phyloP scores from a whole-genome alignment of 2,329 filamentous ascomycete genomes.

The Rutstroemia sp. region DNA sequence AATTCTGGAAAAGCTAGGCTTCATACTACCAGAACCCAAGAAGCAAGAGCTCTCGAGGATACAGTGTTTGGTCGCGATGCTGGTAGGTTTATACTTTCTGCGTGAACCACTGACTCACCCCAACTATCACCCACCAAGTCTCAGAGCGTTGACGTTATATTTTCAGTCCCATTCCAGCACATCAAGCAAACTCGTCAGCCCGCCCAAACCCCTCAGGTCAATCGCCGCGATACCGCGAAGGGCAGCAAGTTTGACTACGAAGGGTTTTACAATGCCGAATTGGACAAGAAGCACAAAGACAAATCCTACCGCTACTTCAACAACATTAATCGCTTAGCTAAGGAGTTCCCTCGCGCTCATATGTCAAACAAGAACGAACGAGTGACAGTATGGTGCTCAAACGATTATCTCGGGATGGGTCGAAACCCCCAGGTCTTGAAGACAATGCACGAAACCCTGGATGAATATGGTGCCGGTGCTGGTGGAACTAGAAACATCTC shows the following conservation, averaged over 20 bases:
- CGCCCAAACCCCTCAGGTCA: conserved; percentile 16
- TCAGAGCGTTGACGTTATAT: not conserved
- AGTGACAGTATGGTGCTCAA: conserved; percentile 98
- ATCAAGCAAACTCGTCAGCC: conserved; percentile 19
- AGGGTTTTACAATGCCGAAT: conserved; percentile 75
- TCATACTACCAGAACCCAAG: conserved; percentile 72
- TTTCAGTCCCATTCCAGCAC: conserved; percentile 30
- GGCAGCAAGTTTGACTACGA: conserved; percentile 79
- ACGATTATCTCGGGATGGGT: conserved; percentile 98
- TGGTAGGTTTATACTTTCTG: conserved; percentile 34
- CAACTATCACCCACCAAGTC: not conserved
- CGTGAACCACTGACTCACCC: not conserved
- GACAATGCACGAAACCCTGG: conserved; percentile 89
- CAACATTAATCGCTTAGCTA: conserved; percentile 97
- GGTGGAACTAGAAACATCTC: conserved; percentile 97
- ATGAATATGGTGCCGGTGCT: conserved; percentile 90
- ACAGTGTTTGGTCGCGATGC: conserved; percentile 42
- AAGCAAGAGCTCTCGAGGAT: conserved; percentile 69
- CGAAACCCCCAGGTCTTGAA: conserved; percentile 79
- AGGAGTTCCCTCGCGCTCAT: conserved; percentile 92
- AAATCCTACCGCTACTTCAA: conserved; percentile 99
- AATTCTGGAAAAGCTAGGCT: conserved; percentile 61
- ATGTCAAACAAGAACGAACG: conserved; percentile 75
- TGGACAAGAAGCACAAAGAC: conserved; percentile 99
- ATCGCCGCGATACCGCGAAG: conserved; percentile 21